phyloP scores from a whole-genome alignment of 495 filamentous ascomycete species.

The Aspergillus ostianus region DNA sequence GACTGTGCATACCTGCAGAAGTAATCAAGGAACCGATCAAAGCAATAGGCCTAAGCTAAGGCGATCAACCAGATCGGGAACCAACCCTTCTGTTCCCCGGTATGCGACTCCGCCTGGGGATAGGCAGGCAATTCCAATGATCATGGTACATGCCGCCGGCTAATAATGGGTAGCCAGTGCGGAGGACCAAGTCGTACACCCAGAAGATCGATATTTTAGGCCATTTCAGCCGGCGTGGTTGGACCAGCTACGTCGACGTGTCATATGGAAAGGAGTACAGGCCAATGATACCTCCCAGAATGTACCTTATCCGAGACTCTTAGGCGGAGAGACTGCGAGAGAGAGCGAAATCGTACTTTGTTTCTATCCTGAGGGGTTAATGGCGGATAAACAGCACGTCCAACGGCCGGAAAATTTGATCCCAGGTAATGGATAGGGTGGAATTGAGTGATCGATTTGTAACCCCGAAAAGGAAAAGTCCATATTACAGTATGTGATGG shows the following conservation, averaged over 20 bases:
- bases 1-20: conserved; percentile 13
- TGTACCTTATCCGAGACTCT: background rate
- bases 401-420: conserved; percentile 5
- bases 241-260: conserved; percentile 13
- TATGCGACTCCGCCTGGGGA: conserved; percentile 17
- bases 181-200: background rate
- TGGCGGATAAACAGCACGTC: conserved; percentile 4
- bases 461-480: background rate
- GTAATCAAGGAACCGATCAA: conserved; percentile 9
- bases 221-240: conserved; percentile 20
- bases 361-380: background rate
- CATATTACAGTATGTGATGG: background rate
- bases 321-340: background rate
- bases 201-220: conserved; percentile 12
- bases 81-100: conserved; percentile 17
- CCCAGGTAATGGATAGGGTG: background rate
- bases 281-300: background rate
- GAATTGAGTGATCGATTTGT: background rate
- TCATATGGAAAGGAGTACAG: conserved; percentile 13
- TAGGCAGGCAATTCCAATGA: background rate
- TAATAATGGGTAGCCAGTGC: conserved; percentile 11
- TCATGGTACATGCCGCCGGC: conserved; percentile 18
- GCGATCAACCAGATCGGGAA: conserved; percentile 25
- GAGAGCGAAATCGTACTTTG: background rate
- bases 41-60: conserved; percentile 12